phyloP scores from a whole-genome alignment of 1,284 basidiomycete genomes.

The Sanghuangporus baumii region DNA sequence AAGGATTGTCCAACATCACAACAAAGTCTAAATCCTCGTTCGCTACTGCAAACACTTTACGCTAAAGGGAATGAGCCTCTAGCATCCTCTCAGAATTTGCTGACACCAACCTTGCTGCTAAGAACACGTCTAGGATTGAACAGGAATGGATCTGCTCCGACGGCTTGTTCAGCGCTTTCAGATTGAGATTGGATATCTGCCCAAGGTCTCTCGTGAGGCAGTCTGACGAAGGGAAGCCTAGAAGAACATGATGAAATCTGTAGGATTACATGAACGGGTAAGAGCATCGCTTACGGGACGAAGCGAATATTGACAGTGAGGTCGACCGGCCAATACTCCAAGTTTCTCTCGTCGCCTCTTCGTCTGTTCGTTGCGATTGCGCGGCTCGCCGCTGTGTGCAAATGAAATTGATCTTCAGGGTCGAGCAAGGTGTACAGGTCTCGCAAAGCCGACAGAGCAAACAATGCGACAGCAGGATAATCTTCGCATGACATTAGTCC shows the following conservation, averaged over 20 bases:
- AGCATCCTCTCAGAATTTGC: background rate
- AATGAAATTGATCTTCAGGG: slow-evolving; percentile 68
- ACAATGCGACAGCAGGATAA: slow-evolving; percentile 70
- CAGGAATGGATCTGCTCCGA: slow-evolving; percentile 70
- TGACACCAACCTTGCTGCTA: slow-evolving; percentile 48
- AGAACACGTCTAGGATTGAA: slow-evolving; percentile 77
- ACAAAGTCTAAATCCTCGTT: slow-evolving; percentile 80
- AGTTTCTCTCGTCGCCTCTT: slow-evolving; percentile 60
- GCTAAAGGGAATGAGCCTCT: slow-evolving; percentile 30
- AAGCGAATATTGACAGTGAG: slow-evolving; percentile 78
- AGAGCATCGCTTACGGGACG: slow-evolving; percentile 49
- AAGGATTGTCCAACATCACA: slow-evolving; percentile 86
- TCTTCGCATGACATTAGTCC: slow-evolving; percentile 39
- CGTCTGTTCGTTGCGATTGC: slow-evolving; percentile 70
- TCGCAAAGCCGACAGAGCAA: slow-evolving; percentile 73
- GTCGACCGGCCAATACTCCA: slow-evolving; percentile 82
- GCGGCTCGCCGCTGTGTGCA: slow-evolving; percentile 65
- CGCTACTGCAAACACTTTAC: slow-evolving; percentile 67
- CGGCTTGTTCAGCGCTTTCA: slow-evolving; percentile 33
- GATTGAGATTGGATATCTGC: slow-evolving; percentile 43
- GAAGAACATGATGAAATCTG: background rate
- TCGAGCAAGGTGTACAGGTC: slow-evolving; percentile 61
- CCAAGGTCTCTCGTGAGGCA: slow-evolving; percentile 69
- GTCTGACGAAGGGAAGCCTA: slow-evolving; percentile 67
- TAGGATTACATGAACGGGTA: background rate